Evolutionary conservation across 129 eudicot genomes (phyloP).

Genomic region (Smallanthus sonchifolius): DNA sequence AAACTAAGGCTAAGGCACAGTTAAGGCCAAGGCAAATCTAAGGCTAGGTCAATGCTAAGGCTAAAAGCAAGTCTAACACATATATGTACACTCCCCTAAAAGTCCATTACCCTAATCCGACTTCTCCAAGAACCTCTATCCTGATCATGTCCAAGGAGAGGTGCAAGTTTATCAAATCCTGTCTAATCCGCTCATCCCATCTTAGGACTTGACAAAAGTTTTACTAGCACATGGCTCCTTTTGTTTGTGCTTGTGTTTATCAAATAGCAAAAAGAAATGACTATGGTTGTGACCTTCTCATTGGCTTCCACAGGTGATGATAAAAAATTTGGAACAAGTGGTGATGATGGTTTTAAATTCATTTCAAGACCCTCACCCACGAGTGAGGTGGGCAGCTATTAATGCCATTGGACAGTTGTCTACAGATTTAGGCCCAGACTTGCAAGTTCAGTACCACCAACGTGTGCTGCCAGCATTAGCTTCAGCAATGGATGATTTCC

Average conservation of each 20-base stretch:
- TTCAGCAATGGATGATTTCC: slow-evolving; percentile 89
- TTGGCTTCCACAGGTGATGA: slow-evolving; percentile 64
- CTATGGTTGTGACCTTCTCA: background rate
- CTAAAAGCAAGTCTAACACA: no score
- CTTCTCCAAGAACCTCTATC: no score
- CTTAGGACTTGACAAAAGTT: background rate
- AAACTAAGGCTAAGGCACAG: no score
- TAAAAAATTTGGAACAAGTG: slow-evolving; percentile 91
- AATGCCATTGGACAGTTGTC: slow-evolving; percentile 99
- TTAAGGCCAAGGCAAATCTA: no score
- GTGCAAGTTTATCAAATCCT: no score
- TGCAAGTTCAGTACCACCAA: slow-evolving; percentile 91
- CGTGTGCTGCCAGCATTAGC: slow-evolving; percentile 85
- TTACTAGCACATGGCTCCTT: background rate
- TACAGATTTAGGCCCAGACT: slow-evolving; percentile 96
- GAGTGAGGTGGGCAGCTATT: slow-evolving; percentile 99
- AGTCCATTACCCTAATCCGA: no score
- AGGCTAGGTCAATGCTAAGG: no score
- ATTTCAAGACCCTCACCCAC: slow-evolving; percentile 92
- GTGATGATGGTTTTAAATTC: slow-evolving; percentile 85
- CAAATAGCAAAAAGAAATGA: no score
- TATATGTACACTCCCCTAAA: no score
- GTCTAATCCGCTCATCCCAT: no score
- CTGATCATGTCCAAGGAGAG: no score
- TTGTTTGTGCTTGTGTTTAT: background rate